These are phyloP conservation scores for Vanderwaltozyma yarrowii DNA, from an alignment of 805 yeast genomes.

Conservation along the genomic window DNA sequence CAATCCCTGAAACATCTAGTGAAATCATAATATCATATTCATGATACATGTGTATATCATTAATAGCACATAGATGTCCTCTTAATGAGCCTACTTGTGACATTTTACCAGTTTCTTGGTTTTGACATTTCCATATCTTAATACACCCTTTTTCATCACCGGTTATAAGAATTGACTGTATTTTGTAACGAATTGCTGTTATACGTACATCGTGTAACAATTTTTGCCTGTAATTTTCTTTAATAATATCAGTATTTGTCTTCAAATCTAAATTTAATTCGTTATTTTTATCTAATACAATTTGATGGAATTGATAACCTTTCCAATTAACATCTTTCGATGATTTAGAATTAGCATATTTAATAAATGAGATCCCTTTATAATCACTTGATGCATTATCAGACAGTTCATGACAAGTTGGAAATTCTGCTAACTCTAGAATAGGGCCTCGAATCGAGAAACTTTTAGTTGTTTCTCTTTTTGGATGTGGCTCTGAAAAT, in stretches of 20 bases:
- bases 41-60: conserved; percentile 37
- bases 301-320: no score
- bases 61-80: conserved; percentile 46
- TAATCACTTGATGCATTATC: no score
- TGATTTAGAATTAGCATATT: no score
- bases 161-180: conserved; percentile 23
- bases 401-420: no score
- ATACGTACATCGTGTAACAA: conserved; percentile 7
- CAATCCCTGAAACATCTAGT: conserved; percentile 44
- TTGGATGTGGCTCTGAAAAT: conserved; percentile 59
- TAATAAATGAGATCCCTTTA: no score
- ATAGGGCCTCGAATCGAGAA: neutral
- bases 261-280: no score
- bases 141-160: conserved; percentile 49
- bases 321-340: no score
- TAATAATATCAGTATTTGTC: no score
- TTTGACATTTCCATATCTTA: conserved; percentile 39
- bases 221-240: neutral
- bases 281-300: no score
- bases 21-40: conserved; percentile 47
- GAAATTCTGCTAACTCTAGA: no score
- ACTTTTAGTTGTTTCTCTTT: conserved; percentile 12
- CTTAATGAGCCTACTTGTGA: conserved; percentile 34
- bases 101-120: conserved; percentile 2
- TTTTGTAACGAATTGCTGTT: conserved; percentile 20